Base-by-base conservation (phyloP, 345 rosid species). In the Populus deltoides region DNA sequence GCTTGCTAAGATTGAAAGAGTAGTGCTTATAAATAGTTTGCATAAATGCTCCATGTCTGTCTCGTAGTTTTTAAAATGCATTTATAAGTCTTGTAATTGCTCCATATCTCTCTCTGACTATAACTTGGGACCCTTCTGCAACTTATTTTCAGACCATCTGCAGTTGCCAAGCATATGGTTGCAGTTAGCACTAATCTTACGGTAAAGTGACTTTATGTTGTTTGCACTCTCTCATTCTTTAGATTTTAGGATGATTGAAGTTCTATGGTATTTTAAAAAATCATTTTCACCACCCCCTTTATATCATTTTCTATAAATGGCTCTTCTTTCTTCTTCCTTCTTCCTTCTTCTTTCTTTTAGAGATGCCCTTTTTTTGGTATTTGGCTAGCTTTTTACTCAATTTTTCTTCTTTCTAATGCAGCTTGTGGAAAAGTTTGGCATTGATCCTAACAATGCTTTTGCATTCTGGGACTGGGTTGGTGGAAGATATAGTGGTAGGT, bases 391-490 rank as follows among this genome's bases (percentile, higher is more conserved):
- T 16, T 15, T 3, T 15, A 10, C 27, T 17, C 22, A 8, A 18
- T 70, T 63, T 75, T 43, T 43, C 15, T 43, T 43, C 12, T 43
- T 43, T 43, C 31, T 35, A 39, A 70, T 80, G 84, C 97, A 96
- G 98, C 92, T 93, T 80, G 98, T 96, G 66, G 97, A 96, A 87
- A 89, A 92, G 84, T 96, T 96, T 65, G 98, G 99, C 70, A 93
- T 96, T 85, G 98, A 96, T 86, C 97, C 98, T 24, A 92, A 90
- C 41, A 90, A 96, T 88, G 94, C 99, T 74, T 96, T 96, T 89
- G 92, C 99, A 76, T 93, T 96, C 81, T 95, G 98, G 98, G 97
- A 95, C 85, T 95, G 99, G 99, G 99, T 93, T 79, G 94, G 99
- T 73, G 99, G 98, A 80, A 86, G 97, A 12, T 91, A 93, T 74